phyloP scores from a whole-genome alignment of 2,329 filamentous ascomycete genomes.

The Uncinocarpus reesii region DNA sequence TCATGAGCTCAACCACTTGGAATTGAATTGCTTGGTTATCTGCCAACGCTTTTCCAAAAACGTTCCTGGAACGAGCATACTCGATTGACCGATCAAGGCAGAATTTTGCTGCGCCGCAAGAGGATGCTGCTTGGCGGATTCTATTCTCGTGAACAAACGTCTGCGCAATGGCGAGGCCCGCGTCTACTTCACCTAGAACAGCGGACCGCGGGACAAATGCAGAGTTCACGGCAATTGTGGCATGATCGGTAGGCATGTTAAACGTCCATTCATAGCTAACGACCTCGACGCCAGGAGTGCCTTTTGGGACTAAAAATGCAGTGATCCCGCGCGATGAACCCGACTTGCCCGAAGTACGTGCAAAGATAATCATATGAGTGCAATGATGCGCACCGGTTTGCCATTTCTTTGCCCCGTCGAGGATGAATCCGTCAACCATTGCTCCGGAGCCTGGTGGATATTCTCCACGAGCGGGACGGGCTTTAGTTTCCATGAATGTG shows the following conservation, averaged over 20 bases:
- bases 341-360: conserved; percentile 45
- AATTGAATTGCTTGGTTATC: conserved; percentile 56
- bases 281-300: conserved; percentile 44
- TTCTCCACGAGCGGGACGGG: conserved; percentile 35
- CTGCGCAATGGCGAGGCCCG: conserved; percentile 51
- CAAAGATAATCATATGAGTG: conserved; percentile 54
- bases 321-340: conserved; percentile 49
- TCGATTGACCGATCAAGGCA: conserved; percentile 49
- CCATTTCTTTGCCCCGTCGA: conserved; percentile 55
- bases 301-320: conserved; percentile 49
- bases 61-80: conserved; percentile 46
- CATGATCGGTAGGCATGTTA: conserved; percentile 58
- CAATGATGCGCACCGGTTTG: conserved; percentile 54
- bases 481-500: conserved; percentile 51
- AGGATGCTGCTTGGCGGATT: conserved; percentile 54
- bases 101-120: conserved; percentile 49
- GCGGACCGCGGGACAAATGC: conserved; percentile 47
- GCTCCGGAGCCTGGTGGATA: conserved; percentile 34
- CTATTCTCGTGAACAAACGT: conserved; percentile 58
- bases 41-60: conserved; percentile 48
- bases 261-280: conserved; percentile 55
- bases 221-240: conserved; percentile 47
- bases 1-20: conserved; percentile 52
- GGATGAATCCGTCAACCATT: conserved; percentile 32
- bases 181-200: conserved; percentile 44